phyloP scores from a whole-genome alignment of 495 filamentous ascomycete genomes.

The Aspergillus bertholletiae region DNA sequence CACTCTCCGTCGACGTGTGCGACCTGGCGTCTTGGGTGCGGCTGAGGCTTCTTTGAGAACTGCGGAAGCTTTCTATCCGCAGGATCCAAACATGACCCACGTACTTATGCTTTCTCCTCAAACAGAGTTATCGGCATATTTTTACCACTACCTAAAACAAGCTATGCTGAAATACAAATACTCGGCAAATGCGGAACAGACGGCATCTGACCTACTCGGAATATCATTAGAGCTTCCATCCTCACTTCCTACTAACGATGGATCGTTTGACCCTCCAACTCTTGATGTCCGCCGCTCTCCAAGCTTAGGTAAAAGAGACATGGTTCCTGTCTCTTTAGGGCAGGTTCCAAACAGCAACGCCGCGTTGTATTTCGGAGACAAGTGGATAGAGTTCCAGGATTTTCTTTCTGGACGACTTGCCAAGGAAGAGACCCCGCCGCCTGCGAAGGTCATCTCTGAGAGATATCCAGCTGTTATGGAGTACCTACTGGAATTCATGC shows the following conservation, averaged over 20 bases:
- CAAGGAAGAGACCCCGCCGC: constrained; percentile 30
- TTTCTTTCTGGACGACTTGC: constrained; percentile 61
- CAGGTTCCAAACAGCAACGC: constrained; percentile 79
- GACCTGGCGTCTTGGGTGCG: constrained; percentile 48
- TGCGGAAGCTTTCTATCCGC: constrained; percentile 79
- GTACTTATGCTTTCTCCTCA: constrained; percentile 76
- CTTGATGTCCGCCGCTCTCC: background rate
- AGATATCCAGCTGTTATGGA: constrained; percentile 75
- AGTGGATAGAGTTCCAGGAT: constrained; percentile 76
- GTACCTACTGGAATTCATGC: constrained; percentile 67
- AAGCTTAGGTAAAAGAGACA: constrained; percentile 15
- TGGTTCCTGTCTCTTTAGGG: constrained; percentile 65
- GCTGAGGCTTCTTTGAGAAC: constrained; percentile 65
- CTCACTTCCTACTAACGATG: constrained; percentile 52
- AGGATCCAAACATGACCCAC: constrained; percentile 56
- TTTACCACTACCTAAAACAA: constrained; percentile 80
- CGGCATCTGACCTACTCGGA: constrained; percentile 57
- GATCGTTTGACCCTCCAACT: constrained; percentile 49
- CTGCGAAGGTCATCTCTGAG: constrained; percentile 46
- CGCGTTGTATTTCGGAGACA: constrained; percentile 74
- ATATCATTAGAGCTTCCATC: constrained; percentile 72
- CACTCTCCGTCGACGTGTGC: constrained; percentile 69
- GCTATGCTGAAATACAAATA: constrained; percentile 69
- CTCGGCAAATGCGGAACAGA: constrained; percentile 45
- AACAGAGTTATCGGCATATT: constrained; percentile 67